Percentiles rank a stretch among this genome's conserved stretches.
Conservation (phyloP, 305 asterid genomes). For the Fraxinus greggii region DNA sequence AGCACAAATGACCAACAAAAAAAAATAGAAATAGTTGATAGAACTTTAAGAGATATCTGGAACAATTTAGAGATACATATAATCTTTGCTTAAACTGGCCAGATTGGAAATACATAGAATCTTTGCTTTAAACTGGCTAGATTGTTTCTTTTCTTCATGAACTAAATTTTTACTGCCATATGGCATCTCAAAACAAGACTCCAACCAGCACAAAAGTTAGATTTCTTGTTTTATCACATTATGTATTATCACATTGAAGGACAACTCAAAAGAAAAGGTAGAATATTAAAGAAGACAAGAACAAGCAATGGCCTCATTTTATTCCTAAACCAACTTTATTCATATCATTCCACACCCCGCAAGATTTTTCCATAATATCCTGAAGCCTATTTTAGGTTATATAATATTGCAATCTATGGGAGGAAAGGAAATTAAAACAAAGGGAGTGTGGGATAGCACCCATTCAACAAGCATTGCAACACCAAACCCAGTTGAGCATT, state of each 20-base stretch:
- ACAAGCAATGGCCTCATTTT: not conserved
- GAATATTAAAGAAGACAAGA: not conserved
- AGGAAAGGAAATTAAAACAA: not conserved
- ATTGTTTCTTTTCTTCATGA: too few species aligned
- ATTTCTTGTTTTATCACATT: not conserved
- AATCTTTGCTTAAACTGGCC: too few species aligned
- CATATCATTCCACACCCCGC: not conserved
- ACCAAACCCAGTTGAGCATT: conserved; percentile 81
- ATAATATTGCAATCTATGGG: too few species aligned
- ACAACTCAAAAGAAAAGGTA: not conserved
- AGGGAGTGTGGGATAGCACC: conserved; percentile 59
- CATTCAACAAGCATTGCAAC: conserved; percentile 82
- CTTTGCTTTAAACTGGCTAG: not conserved
- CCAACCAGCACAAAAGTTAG: not conserved
- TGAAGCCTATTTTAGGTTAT: not conserved
- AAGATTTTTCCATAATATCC: not conserved
- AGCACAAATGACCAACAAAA: too few species aligned
- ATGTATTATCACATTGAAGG: not conserved
- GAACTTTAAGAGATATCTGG: too few species aligned
- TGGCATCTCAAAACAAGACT: not conserved
- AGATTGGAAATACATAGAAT: too few species aligned
- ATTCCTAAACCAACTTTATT: not conserved
- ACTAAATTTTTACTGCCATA: not conserved
- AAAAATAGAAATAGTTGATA: too few species aligned
- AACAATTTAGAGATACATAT: too few species aligned